phyloP scores from a whole-genome alignment of 1,284 basidiomycete genomes.

The Laetiporus sulphureus region DNA sequence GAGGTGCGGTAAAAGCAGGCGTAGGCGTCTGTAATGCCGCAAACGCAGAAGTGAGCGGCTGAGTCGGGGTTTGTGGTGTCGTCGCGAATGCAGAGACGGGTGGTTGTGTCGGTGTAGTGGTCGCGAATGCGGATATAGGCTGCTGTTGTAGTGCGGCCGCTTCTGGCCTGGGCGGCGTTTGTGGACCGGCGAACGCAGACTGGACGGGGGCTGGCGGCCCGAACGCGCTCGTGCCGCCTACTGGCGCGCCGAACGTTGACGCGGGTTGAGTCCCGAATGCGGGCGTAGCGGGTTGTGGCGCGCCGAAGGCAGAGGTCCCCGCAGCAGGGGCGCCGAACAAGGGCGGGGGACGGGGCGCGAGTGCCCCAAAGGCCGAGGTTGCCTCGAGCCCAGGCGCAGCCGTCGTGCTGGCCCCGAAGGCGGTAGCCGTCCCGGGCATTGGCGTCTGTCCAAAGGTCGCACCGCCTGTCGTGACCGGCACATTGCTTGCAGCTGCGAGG shows the following conservation, averaged over 20 bases:
- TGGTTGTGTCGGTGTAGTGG: constrained; percentile 4
- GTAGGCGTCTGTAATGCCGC: neutral
- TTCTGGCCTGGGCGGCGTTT: constrained; percentile 21
- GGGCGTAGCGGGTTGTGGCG: constrained; percentile 16
- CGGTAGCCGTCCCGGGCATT: constrained; percentile 9
- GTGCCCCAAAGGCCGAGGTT: constrained; percentile 16
- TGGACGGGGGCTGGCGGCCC: constrained; percentile 9
- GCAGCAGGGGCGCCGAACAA: too few relatives aligned
- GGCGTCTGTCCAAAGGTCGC: constrained; percentile 26
- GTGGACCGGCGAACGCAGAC: constrained; percentile 34
- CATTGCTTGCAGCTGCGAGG: constrained; percentile 18
- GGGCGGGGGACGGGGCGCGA: too few relatives aligned
- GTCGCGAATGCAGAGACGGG: constrained; percentile 18
- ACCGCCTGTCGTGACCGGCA: constrained; percentile 11
- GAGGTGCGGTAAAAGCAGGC: constrained; percentile 21
- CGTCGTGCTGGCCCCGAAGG: constrained; percentile 9
- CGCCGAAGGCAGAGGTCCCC: constrained; percentile 26
- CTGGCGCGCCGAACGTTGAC: neutral
- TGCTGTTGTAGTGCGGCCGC: constrained; percentile 19
- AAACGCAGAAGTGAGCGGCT: neutral
- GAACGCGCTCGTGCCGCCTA: constrained; percentile 26
- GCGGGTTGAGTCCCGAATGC: constrained; percentile 28
- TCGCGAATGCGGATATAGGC: constrained; percentile 19
- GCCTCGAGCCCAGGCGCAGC: constrained; percentile 23
- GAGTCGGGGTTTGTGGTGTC: neutral